Evolutionary conservation across 2,329 filamentous ascomycete genomes (phyloP), one percentile per base, ranked within the genome.

Genomic region (Apiospora malaysiana): DNA sequence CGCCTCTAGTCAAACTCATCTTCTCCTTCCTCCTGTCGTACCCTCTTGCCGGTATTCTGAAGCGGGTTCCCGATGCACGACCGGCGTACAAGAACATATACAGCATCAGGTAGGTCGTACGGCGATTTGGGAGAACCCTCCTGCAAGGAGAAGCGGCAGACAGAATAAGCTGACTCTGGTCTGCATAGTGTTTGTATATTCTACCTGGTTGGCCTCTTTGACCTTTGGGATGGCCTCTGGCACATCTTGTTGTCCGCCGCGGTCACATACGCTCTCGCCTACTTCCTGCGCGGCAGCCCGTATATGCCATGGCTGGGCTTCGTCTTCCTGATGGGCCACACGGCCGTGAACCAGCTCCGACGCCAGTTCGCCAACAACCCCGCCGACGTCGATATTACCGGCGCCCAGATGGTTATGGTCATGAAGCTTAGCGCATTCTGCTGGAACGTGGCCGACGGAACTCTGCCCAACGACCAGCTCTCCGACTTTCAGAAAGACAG

Each of bases 221-320:
- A 97, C 78, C 88, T 99, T 66, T 98, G 95, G 95, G 86, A 84
- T 81, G 97, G 96, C 70, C 83, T 97, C 18, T 88, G 89, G 49
- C 97, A 95, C 2, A 84, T 99, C 49, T 80, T 93, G 71, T 91
- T 97, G 79, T 94, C 93, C 79, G 90, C 95, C 0, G 89, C 87
- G 23, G 95, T 90, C 68, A 90, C 93, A 68, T 99, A 98, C 79
- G 85, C 88, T 74, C 96, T 99, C 76, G 93, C 95, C 69, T 90
- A 92, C 75, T 95, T 91, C 79, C 85, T 98, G 63, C 89, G 94
- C 75, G 82, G 81, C 46, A 95, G 94, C 25, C 94, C 94, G 0
- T 93, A 95, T 79, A 99, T 99, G 96, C 96, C 96, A 84, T 99
- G 96, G 96, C 87, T 98, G 68, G 94, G 91, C 72, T 99, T 99